A percentile compares a stretch with the other conserved stretches of the same genome.
These are phyloP conservation scores for Candida sanyaensis DNA, from an alignment of 1,139 yeast genomes.

Conservation along the genomic window DNA sequence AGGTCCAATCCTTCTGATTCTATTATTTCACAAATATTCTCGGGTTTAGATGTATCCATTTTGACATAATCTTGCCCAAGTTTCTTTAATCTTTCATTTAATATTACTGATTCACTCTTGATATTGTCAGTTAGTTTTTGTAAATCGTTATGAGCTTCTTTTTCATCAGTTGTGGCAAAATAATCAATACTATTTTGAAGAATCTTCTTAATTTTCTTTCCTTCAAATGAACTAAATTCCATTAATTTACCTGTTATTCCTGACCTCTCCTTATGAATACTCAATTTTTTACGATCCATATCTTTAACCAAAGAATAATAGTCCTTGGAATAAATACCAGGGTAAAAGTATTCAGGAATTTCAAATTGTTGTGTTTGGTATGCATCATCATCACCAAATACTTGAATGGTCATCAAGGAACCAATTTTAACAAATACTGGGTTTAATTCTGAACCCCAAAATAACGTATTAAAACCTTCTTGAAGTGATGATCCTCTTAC, in stretches of 20 bases:
- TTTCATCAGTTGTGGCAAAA: conserved; percentile 16
- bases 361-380: conserved; percentile 20
- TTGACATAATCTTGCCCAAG: conserved; percentile 20
- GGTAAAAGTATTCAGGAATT: conserved; percentile 32
- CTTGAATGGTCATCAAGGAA: conserved; percentile 34
- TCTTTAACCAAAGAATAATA: conserved; percentile 20
- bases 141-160: conserved; percentile 26
- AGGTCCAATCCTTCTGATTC: conserved; percentile 13
- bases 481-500: conserved; percentile 27
- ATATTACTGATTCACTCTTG: conserved; percentile 14
- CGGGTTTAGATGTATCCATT: conserved; percentile 24
- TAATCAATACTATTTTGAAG: conserved; percentile 23
- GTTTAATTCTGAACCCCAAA: conserved; percentile 33
- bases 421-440: conserved; percentile 25
- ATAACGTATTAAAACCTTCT: conserved; percentile 35
- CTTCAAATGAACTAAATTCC: conserved; percentile 37
- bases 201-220: conserved; percentile 31
- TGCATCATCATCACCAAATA: conserved; percentile 22
- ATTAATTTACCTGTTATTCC: conserved; percentile 25
- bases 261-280: conserved; percentile 18
- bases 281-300: conserved; percentile 20
- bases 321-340: conserved; percentile 29
- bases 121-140: conserved; percentile 21
- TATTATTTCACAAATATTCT: conserved; percentile 19
- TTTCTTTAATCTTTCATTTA: conserved; percentile 20